These are phyloP conservation scores for Typha latifolia DNA, from an alignment of 176 grass and related monocot species.

Conservation along the genomic window DNA sequence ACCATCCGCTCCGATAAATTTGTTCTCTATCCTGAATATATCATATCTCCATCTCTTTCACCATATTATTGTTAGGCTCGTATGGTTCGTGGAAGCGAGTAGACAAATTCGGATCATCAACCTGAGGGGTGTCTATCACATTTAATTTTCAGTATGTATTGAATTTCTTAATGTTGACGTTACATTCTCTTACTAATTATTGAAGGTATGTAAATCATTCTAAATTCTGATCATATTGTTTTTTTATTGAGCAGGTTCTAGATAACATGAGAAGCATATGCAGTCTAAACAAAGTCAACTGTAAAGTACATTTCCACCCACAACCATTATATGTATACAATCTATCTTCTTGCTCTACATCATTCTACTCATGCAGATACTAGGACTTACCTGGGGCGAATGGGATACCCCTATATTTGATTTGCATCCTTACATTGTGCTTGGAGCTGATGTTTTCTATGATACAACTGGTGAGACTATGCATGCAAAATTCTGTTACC, in stretches of 20 bases:
- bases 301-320: conserved; percentile 35
- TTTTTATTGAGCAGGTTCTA: conserved; percentile 42
- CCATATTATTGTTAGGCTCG: too few relatives aligned
- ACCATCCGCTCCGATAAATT: too few relatives aligned
- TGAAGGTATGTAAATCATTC: background rate
- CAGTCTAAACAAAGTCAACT: conserved; percentile 42
- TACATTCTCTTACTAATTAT: too few relatives aligned
- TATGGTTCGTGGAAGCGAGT: too few relatives aligned
- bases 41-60: too few relatives aligned
- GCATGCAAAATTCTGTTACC: background rate
- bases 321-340: background rate
- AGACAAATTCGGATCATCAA: too few relatives aligned
- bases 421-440: conserved; percentile 63
- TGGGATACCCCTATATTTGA: conserved; percentile 57
- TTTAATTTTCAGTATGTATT: too few relatives aligned
- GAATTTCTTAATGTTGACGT: too few relatives aligned
- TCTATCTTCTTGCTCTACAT: background rate
- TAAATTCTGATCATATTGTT: background rate
- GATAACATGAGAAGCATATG: conserved; percentile 64
- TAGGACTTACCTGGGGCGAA: conserved; percentile 71
- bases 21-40: too few relatives aligned
- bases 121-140: too few relatives aligned
- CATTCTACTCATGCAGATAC: conserved; percentile 29
- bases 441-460: conserved; percentile 81
- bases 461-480: conserved; percentile 47